Base-by-base conservation (phyloP, 768 basidiomycete species). In the Termitomyces bulborhizus region DNA sequence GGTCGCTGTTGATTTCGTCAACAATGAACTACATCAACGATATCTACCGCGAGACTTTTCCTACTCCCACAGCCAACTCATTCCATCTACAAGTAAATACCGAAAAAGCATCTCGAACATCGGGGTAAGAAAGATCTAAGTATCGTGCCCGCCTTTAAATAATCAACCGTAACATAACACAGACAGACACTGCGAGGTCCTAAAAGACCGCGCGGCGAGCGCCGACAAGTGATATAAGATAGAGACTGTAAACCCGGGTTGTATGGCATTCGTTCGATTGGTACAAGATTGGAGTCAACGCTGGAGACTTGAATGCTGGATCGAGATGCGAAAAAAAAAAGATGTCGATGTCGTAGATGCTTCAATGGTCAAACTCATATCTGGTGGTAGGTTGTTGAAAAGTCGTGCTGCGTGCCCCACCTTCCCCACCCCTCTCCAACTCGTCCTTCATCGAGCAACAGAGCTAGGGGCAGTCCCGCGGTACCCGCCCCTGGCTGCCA, bases 391-490 rank as follows among this genome's bases (percentile, higher is more conserved):
- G 43, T 58, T 53, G 21, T 41, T 53, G 46, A 43, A 40, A 46
- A 47, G 36, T 29, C 43, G 58, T 46, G 56, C 58, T 47, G 57
- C 21, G 21, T 51, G 42, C 57, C 51, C 50, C 31, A 32, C 9
- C 31, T 32, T 32, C 49, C 53, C n/a, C n/a, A n/a, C n/a, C n/a
- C n/a, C n/a, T n/a, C n/a, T n/a, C n/a, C n/a, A n/a, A n/a, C n/a
- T n/a, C n/a, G n/a, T n/a, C 21, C 48, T 18, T 76, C 69, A 74
- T 60, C 74, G 67, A 37, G 62, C 66, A 39, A 69, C 72, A 52
- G 73, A 66, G 3, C 65, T 72, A 51, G 71, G 65, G 4, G 66
- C 72, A 54, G 69, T 69, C 8, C 72, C 71, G 49, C 76, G 73
- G 51, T 75, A 74, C 18, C 64, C 65, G 6, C 63, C 67, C 64